A percentile compares a stretch with the other conserved stretches of the same genome.
These are phyloP conservation scores for Capsicum baccatum DNA, from an alignment of 257 asterid genomes.

Conservation along the genomic window DNA sequence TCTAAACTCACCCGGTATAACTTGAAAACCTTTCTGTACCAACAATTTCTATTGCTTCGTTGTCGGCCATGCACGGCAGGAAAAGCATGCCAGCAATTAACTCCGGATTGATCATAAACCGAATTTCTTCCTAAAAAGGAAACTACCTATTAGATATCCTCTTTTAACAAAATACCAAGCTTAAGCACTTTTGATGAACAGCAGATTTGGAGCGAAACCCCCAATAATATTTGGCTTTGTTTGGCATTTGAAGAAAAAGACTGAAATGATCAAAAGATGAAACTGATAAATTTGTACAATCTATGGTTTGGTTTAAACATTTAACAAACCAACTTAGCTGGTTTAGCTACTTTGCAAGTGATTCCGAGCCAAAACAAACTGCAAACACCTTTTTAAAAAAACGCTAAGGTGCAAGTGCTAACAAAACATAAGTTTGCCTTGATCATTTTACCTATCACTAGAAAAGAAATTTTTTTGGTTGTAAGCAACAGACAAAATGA, in stretches of 20 bases:
- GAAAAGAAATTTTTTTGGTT: not conserved
- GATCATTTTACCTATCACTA: not conserved
- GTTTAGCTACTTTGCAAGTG: not conserved
- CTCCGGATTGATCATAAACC: slow-evolving; percentile 95
- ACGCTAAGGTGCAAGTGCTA: not conserved
- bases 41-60: slow-evolving; percentile 85
- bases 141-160: not conserved
- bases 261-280: not conserved
- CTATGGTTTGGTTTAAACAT: not conserved
- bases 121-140: slow-evolving; percentile 73
- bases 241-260: not conserved
- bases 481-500: not conserved
- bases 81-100: slow-evolving; percentile 75
- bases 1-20: slow-evolving; percentile 60
- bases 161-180: not conserved
- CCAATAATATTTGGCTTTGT: not conserved
- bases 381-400: not conserved
- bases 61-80: slow-evolving; percentile 75
- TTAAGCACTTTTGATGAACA: not conserved
- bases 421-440: not conserved
- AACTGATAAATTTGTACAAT: not conserved
- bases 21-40: slow-evolving; percentile 86
- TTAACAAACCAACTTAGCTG: not conserved
- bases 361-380: not conserved
- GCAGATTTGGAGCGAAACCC: not conserved